Evolutionary conservation across 164 flowering plant genomes (phyloP).

Genomic region (Vitis rotundifolia): DNA sequence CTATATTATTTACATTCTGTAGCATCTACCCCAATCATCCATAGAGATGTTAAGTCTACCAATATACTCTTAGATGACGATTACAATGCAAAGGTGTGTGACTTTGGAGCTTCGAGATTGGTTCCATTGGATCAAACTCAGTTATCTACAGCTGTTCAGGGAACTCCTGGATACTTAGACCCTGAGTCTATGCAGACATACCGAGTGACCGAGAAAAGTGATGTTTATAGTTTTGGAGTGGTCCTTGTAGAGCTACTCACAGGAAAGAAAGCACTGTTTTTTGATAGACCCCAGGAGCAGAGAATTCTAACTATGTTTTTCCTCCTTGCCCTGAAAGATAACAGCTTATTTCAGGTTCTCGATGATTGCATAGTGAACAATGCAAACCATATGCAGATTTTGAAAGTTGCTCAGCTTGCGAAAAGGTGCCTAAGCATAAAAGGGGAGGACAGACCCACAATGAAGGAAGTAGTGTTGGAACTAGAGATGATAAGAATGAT

Average conservation of each 20-base stretch:
- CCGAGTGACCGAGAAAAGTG: conserved; percentile 40
- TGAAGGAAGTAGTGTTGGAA: conserved; percentile 21
- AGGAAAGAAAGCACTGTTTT: conserved; percentile 24
- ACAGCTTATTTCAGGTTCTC: conserved; percentile 10
- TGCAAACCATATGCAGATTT: conserved; percentile 2
- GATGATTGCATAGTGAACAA: conserved; percentile 11
- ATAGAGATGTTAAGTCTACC: conserved; percentile 43
- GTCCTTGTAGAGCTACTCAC: conserved; percentile 43
- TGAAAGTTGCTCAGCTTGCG: conserved; percentile 20
- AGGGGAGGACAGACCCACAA: conserved; percentile 14
- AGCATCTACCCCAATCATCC: conserved; percentile 42
- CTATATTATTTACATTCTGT: conserved; percentile 46
- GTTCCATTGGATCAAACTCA: conserved; percentile 37
- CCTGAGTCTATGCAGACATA: conserved; percentile 43
- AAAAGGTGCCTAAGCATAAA: conserved; percentile 9
- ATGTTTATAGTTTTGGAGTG: conserved; percentile 50
- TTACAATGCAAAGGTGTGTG: conserved; percentile 41
- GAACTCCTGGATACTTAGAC: conserved; percentile 45
- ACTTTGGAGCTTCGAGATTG: conserved; percentile 47
- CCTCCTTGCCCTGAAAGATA: conserved; percentile 18
- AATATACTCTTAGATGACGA: conserved; percentile 47
- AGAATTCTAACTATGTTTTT: conserved; percentile 31
- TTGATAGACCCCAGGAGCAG: conserved; percentile 16
- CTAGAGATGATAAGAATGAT: conserved; percentile 9
- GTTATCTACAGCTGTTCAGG: conserved; percentile 37